Conservation (phyloP, 106 monocot genomes). For the Acorus calamus region DNA sequence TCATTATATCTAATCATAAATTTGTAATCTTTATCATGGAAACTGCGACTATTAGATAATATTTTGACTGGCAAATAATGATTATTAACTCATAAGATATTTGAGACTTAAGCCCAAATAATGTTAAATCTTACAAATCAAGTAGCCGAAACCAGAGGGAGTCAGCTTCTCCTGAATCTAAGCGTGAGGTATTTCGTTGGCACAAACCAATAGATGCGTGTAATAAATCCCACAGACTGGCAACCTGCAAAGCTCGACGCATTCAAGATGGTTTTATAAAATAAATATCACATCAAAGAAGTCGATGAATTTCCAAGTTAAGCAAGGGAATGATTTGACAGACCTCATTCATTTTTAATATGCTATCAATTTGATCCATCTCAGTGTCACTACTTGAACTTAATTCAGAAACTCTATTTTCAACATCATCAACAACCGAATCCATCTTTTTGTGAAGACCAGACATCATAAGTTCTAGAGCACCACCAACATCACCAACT, state of each 20-base stretch:
- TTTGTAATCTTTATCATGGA: no score
- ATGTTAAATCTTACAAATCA: constrained; percentile 56
- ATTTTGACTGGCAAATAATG: no score
- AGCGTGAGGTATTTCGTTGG: constrained; percentile 73
- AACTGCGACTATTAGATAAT: no score
- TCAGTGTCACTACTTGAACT: constrained; percentile 5
- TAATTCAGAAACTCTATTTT: constrained; percentile 14
- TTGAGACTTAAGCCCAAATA: no score
- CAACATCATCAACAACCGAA: constrained; percentile 48
- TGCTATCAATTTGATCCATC: constrained; percentile 22
- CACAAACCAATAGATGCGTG: constrained; percentile 60
- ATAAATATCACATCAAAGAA: constrained; percentile 4
- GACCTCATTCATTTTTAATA: constrained; percentile 69
- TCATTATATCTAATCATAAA: no score
- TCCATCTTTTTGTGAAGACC: constrained; percentile 57
- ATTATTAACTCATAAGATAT: no score
- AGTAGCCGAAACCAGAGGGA: constrained; percentile 90
- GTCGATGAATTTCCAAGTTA: background rate
- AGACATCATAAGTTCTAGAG: constrained; percentile 47
- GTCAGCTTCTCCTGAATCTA: constrained; percentile 66
- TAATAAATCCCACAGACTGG: constrained; percentile 49
- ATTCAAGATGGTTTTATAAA: background rate
- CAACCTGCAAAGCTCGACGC: constrained; percentile 30
- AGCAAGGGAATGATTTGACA: constrained; percentile 1
- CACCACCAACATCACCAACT: constrained; percentile 85